Base-by-base conservation (phyloP, 192 early-diverging fungal species). In the Chytriomyces sp. region DNA sequence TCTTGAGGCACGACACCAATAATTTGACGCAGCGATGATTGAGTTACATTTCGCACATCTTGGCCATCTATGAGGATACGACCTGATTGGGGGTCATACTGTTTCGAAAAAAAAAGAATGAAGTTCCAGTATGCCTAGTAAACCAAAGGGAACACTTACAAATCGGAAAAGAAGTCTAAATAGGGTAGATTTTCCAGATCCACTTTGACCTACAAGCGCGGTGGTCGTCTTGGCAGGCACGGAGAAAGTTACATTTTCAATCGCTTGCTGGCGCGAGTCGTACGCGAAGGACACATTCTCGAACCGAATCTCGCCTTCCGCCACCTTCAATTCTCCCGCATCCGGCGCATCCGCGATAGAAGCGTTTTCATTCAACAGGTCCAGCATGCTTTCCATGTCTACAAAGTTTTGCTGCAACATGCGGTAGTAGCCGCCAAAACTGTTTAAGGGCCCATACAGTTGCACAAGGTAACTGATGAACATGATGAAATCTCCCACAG, bases 301-400 rank as follows among this genome's bases (percentile, higher is more conserved):
- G 66, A 94, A 94, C 5, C 75, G 78, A 7, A 95, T 87, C 33
- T 85, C 75, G 10, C 91, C 90, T 17, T 86, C 79, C 4, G 68
- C 73, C 5, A 92, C 80, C 14, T 64, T 77, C 65, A 95, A 59
- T 0, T 80, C 78, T 8, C 58, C 67, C 0, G 93, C 93, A 44
- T 86, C 75, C 5, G 91, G 89, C 0, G 44, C 40, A 76, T 95
- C 93, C 41, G 87, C 60, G n/a, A 95, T 81, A 5, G 78, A 81
- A 38, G 84, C 75, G 26, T 86, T 68, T 63, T 91, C 86, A 30
- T 94, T 84, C n/a, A 93, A 84, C 0, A 86, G 73, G 44, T 92
- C 90, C 25, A 99, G 85, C 89, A 99, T 94, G 72, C 96, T 95
- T 77, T 99, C 97, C 96, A 98, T 97, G 71, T 98, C 96, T 55